These are phyloP conservation scores for Xylariaceae sp. DNA, from an alignment of 2,329 filamentous ascomycete species.

Conservation along the genomic window DNA sequence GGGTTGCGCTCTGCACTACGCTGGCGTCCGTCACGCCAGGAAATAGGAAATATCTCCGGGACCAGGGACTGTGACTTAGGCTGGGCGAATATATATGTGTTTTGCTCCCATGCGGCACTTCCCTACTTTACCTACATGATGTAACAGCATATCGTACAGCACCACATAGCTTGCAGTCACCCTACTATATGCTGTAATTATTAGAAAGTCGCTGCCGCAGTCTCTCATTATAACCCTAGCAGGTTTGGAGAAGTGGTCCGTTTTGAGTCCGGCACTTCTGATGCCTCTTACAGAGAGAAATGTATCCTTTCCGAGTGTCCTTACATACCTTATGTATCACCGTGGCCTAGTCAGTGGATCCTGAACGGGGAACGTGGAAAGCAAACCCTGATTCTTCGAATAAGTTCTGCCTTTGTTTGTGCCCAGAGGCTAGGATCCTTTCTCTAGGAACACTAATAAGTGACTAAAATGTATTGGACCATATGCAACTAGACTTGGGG, in stretches of 20 bases:
- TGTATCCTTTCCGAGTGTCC: background rate
- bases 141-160: background rate
- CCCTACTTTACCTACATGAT: background rate
- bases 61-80: too few relatives aligned
- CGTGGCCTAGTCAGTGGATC: background rate
- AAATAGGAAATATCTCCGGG: too few relatives aligned
- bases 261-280: slow-evolving; percentile 9
- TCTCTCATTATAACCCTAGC: slow-evolving; percentile 4
- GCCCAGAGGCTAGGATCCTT: slow-evolving; percentile 1
- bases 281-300: slow-evolving; percentile 1
- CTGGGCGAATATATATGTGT: too few relatives aligned
- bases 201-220: slow-evolving; percentile 7
- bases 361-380: slow-evolving; percentile 4
- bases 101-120: too few relatives aligned
- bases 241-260: background rate
- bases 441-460: too few relatives aligned
- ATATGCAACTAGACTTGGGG: slow-evolving; percentile 2
- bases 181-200: slow-evolving; percentile 2
- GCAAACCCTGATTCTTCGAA: background rate
- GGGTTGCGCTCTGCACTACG: too few relatives aligned
- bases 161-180: background rate
- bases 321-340: background rate
- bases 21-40: too few relatives aligned
- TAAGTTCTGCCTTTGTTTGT: background rate
- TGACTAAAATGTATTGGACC: too few relatives aligned